Conservation (phyloP, 2,329 filamentous ascomycete species). For the Alternaria brassicae region DNA sequence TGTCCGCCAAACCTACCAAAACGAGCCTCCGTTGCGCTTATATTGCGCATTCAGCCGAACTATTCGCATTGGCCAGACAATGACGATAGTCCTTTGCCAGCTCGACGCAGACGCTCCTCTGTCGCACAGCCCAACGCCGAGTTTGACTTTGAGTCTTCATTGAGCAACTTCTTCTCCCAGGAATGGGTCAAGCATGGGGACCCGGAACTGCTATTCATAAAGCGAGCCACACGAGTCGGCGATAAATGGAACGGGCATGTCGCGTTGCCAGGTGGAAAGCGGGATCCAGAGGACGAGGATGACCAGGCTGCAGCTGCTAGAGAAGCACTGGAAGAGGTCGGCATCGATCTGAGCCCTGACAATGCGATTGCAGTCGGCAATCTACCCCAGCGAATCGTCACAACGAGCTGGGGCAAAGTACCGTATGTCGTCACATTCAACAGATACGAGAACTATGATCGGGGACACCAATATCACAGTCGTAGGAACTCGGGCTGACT, state of each 20-base stretch:
- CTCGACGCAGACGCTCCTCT: slow-evolving; percentile 38
- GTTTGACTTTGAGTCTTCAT: slow-evolving; percentile 49
- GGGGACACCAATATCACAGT: neutral
- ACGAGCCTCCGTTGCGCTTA: slow-evolving; percentile 70
- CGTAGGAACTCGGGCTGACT: neutral
- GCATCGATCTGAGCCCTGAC: slow-evolving; percentile 63
- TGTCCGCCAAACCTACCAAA: slow-evolving; percentile 61
- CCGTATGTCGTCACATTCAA: slow-evolving; percentile 55
- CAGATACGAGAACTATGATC: neutral
- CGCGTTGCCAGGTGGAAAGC: slow-evolving; percentile 71
- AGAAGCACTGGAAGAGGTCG: slow-evolving; percentile 72
- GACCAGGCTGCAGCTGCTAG: slow-evolving; percentile 69
- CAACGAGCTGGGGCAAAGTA: slow-evolving; percentile 70
- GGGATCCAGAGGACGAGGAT: slow-evolving; percentile 69
- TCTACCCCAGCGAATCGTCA: slow-evolving; percentile 70
- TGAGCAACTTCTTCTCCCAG: slow-evolving; percentile 68
- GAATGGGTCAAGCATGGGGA: slow-evolving; percentile 71
- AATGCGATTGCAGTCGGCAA: slow-evolving; percentile 63
- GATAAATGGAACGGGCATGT: slow-evolving; percentile 75
- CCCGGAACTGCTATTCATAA: slow-evolving; percentile 75
- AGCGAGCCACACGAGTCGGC: slow-evolving; percentile 68
- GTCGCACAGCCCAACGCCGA: slow-evolving; percentile 30
- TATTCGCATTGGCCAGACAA: slow-evolving; percentile 61
- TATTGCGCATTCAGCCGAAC: slow-evolving; percentile 67
- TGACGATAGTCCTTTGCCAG: slow-evolving; percentile 28